These are phyloP conservation scores for Vitis rotundifolia DNA, from an alignment of 164 flowering plant genomes.

Conservation along the genomic window DNA sequence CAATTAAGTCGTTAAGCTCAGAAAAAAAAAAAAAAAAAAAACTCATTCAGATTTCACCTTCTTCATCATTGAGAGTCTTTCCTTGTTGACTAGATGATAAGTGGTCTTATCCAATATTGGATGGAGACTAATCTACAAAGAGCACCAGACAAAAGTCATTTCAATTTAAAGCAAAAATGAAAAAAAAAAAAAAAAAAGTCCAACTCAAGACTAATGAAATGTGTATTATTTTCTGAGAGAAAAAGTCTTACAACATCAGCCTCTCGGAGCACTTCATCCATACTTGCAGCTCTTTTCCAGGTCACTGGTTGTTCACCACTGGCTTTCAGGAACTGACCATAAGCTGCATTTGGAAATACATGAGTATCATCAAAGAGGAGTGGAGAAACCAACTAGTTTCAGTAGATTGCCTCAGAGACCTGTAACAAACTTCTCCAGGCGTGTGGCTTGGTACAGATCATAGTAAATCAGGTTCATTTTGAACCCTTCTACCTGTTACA, in stretches of 20 bases:
- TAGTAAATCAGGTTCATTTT: slow-evolving; percentile 97
- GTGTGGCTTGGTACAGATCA: slow-evolving; percentile 90
- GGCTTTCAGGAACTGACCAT: slow-evolving; percentile 85
- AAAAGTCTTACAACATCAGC: slow-evolving; percentile 75
- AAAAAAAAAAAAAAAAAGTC: background rate
- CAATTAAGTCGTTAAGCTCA: background rate
- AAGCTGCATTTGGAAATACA: slow-evolving; percentile 45
- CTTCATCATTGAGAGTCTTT: slow-evolving; percentile 85
- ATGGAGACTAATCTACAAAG: slow-evolving; percentile 83
- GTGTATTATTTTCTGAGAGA: background rate
- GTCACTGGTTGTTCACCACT: slow-evolving; percentile 85
- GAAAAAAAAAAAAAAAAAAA: background rate
- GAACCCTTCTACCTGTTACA: slow-evolving; percentile 87
- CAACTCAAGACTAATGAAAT: background rate
- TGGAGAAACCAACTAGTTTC: background rate
- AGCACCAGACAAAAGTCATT: slow-evolving; percentile 1
- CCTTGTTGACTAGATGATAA: slow-evolving; percentile 88
- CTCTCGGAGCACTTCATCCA: slow-evolving; percentile 87
- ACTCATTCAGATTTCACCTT: slow-evolving; percentile 46
- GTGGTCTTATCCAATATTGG: slow-evolving; percentile 94
- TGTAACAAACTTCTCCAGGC: slow-evolving; percentile 97
- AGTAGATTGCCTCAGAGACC: slow-evolving; percentile 31
- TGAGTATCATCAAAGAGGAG: slow-evolving; percentile 2
- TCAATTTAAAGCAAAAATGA: background rate
- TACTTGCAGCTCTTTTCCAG: slow-evolving; percentile 82